Evolutionary conservation across 805 yeast genomes (phyloP).

Genomic region (Starmerella sp.): DNA sequence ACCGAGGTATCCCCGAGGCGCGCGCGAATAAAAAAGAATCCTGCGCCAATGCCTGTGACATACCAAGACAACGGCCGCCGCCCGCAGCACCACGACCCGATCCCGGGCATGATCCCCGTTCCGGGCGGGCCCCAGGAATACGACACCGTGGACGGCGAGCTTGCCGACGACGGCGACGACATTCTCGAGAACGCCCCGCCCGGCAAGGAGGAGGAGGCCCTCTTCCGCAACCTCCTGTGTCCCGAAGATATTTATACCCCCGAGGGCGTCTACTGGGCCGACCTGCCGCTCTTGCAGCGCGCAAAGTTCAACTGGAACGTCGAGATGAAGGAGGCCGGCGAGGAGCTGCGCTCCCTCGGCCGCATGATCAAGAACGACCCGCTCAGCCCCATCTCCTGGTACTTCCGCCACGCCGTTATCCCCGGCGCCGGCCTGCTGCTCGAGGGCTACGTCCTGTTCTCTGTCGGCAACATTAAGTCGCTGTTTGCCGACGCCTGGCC

Average conservation of each 20-base stretch:
- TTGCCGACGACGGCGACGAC: slow-evolving; percentile 23
- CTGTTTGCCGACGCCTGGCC: slow-evolving; percentile 31
- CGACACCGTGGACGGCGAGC: slow-evolving; percentile 31
- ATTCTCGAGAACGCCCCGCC: slow-evolving; percentile 21
- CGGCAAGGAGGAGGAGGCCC: slow-evolving; percentile 28
- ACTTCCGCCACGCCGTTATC: slow-evolving; percentile 29
- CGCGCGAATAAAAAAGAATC: not conserved
- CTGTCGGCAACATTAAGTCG: slow-evolving; percentile 29
- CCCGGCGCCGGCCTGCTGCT: slow-evolving; percentile 33
- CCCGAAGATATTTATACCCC: slow-evolving; percentile 28
- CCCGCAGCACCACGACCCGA: slow-evolving; percentile 27
- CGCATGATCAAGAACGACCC: slow-evolving; percentile 28
- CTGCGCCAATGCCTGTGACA: not conserved
- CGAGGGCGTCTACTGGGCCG: slow-evolving; percentile 34
- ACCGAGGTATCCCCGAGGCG: not conserved
- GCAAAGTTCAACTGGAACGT: slow-evolving; percentile 24
- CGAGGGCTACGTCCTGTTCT: slow-evolving; percentile 32
- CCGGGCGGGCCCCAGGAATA: slow-evolving; percentile 32
- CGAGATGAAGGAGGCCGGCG: slow-evolving; percentile 24
- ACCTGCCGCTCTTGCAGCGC: slow-evolving; percentile 26
- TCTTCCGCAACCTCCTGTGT: slow-evolving; percentile 27
- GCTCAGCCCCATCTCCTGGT: slow-evolving; percentile 29
- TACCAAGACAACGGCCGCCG: not conserved
- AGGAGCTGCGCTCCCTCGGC: slow-evolving; percentile 24
- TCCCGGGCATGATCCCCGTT: slow-evolving; percentile 30